A percentile compares a stretch with the other conserved stretches of the same genome.
These are phyloP conservation scores for Hygrocybe coccinea DNA, from an alignment of 768 basidiomycete genomes.

Conservation along the genomic window DNA sequence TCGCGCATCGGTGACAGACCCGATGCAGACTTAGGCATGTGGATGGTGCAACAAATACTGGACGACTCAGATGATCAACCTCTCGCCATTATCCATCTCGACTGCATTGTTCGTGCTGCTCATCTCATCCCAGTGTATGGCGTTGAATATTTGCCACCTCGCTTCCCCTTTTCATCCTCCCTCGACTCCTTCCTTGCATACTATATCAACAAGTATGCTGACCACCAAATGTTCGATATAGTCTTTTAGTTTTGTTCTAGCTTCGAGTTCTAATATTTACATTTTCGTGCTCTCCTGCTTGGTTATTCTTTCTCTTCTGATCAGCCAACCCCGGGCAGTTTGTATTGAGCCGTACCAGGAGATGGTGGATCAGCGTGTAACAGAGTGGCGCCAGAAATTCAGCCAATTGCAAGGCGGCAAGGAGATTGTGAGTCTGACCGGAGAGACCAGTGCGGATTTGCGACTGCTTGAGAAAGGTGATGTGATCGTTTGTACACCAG, in stretches of 20 bases:
- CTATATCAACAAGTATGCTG: slow-evolving; percentile 21
- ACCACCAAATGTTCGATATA: slow-evolving; percentile 16
- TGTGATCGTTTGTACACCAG: slow-evolving; percentile 89
- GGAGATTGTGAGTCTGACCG: slow-evolving; percentile 88
- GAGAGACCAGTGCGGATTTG: slow-evolving; percentile 89
- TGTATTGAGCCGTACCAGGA: slow-evolving; percentile 97
- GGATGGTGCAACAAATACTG: slow-evolving; percentile 15
- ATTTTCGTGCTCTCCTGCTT: too few species aligned
- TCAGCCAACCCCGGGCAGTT: slow-evolving; percentile 64
- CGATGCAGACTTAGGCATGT: slow-evolving; percentile 16
- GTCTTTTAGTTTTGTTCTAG: neutral
- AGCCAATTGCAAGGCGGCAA: slow-evolving; percentile 81
- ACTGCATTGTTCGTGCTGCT: slow-evolving; percentile 12
- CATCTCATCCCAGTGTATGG: slow-evolving; percentile 12
- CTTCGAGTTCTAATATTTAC: too few species aligned
- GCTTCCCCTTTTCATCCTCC: neutral
- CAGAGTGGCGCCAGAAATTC: slow-evolving; percentile 88
- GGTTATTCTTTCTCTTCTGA: slow-evolving; percentile 1
- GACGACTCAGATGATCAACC: neutral
- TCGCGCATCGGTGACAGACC: neutral
- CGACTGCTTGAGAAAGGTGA: slow-evolving; percentile 87
- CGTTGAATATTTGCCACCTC: slow-evolving; percentile 11
- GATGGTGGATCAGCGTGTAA: slow-evolving; percentile 88
- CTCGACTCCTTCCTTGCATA: slow-evolving; percentile 6
- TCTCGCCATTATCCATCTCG: slow-evolving; percentile 25